Evolutionary conservation across 2,329 filamentous ascomycete species (phyloP).

Genomic region (Talaromyces sp.): DNA sequence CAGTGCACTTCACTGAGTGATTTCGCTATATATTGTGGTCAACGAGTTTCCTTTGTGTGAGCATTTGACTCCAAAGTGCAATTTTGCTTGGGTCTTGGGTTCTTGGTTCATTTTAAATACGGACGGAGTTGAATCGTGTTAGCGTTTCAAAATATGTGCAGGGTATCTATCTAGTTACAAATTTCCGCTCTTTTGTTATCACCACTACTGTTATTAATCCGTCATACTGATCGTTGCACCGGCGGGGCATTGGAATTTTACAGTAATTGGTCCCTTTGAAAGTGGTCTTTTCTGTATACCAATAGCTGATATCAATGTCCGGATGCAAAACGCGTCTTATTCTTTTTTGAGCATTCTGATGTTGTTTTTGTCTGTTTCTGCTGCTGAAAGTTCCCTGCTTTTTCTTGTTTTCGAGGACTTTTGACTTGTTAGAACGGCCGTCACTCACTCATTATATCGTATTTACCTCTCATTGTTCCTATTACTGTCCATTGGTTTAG

Average conservation of each 20-base stretch:
- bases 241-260: not conserved
- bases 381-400: not conserved
- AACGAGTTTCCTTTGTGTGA: slow-evolving; percentile 26
- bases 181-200: slow-evolving; percentile 15
- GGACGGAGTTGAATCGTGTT: slow-evolving; percentile 13
- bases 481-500: not conserved
- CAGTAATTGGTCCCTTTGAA: not conserved
- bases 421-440: slow-evolving; percentile 16
- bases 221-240: not conserved
- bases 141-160: slow-evolving; percentile 15
- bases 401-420: not conserved
- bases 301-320: not conserved
- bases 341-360: slow-evolving; percentile 3
- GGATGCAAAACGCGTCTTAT: not conserved
- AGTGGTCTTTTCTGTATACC: slow-evolving; percentile 5
- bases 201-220: slow-evolving; percentile 15
- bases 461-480: slow-evolving; percentile 6
- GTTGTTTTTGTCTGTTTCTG: slow-evolving; percentile 1
- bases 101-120: slow-evolving; percentile 13
- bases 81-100: slow-evolving; percentile 11
- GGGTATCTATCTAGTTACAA: slow-evolving; percentile 8
- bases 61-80: slow-evolving; percentile 10
- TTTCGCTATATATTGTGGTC: slow-evolving; percentile 19
- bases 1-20: slow-evolving; percentile 11
- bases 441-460: slow-evolving; percentile 15